These are phyloP conservation scores for Lentinula raphanica DNA, from an alignment of 768 basidiomycete genomes.

Conservation along the genomic window DNA sequence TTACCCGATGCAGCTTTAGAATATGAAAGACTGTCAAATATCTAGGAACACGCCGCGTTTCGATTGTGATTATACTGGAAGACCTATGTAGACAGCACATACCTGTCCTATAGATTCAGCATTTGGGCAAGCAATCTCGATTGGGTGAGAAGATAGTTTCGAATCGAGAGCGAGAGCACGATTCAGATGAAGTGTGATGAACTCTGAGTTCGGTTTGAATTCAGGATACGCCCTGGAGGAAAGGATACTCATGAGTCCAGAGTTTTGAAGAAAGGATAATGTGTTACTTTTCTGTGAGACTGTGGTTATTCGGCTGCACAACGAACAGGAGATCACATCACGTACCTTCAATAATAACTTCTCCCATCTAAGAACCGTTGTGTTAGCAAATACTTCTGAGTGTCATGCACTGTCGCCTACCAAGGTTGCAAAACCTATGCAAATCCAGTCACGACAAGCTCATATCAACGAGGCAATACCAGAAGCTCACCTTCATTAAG, in stretches of 20 bases:
- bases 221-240: conserved; percentile 44
- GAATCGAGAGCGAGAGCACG: conserved; percentile 59
- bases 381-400: neutral
- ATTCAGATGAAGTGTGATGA: conserved; percentile 52
- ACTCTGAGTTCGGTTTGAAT: conserved; percentile 58
- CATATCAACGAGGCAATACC: neutral
- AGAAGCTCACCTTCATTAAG: conserved; percentile 43
- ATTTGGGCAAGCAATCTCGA: conserved; percentile 63
- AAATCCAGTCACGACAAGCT: neutral
- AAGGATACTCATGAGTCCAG: neutral
- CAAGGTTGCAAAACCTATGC: conserved; percentile 16
- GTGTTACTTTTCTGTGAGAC: conserved; percentile 8
- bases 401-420: conserved; percentile 6
- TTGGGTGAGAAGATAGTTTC: conserved; percentile 61
- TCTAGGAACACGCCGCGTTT: conserved; percentile 28
- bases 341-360: conserved; percentile 54
- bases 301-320: neutral
- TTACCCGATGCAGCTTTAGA: conserved; percentile 51
- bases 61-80: neutral
- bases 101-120: conserved; percentile 42
- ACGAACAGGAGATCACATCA: conserved; percentile 7
- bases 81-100: neutral
- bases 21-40: conserved; percentile 67
- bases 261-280: neutral
- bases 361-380: conserved; percentile 47